These are phyloP conservation scores for Fusarium sp. DNA, from an alignment of 2,329 filamentous ascomycete genomes.

Conservation along the genomic window DNA sequence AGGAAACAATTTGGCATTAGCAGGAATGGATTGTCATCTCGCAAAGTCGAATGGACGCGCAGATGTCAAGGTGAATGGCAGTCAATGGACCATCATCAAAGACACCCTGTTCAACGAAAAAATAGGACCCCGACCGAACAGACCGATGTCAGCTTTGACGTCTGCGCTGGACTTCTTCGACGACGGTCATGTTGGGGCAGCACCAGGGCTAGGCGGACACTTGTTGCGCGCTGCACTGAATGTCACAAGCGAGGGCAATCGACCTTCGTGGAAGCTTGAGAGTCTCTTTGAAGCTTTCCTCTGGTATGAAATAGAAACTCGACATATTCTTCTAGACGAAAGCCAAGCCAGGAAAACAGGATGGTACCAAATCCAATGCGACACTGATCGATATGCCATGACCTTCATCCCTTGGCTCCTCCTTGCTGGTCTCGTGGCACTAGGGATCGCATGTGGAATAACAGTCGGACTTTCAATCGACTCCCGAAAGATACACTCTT, in stretches of 20 bases:
- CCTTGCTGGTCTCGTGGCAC: constrained; percentile 17
- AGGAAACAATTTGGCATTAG: constrained; percentile 3
- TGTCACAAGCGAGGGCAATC: background rate
- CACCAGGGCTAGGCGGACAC: constrained; percentile 20
- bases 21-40: constrained; percentile 19
- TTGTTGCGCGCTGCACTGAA: constrained; percentile 5
- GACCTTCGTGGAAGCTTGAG: constrained; percentile 9
- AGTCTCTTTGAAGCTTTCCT: constrained; percentile 28
- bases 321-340: background rate
- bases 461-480: constrained; percentile 19
- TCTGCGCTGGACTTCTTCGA: constrained; percentile 5
- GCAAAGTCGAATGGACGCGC: constrained; percentile 18
- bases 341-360: background rate
- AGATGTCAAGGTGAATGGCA: constrained; percentile 13
- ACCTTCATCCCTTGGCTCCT: constrained; percentile 37
- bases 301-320: constrained; percentile 24
- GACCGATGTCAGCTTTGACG: background rate
- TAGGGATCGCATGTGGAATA: constrained; percentile 23
- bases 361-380: constrained; percentile 7
- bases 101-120: background rate
- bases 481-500: constrained; percentile 22
- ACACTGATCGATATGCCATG: constrained; percentile 23
- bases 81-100: constrained; percentile 6
- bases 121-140: background rate
- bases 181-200: background rate